Evolutionary conservation across 2,329 filamentous ascomycete genomes (phyloP).

Genomic region (Tolypocladium tundrense): DNA sequence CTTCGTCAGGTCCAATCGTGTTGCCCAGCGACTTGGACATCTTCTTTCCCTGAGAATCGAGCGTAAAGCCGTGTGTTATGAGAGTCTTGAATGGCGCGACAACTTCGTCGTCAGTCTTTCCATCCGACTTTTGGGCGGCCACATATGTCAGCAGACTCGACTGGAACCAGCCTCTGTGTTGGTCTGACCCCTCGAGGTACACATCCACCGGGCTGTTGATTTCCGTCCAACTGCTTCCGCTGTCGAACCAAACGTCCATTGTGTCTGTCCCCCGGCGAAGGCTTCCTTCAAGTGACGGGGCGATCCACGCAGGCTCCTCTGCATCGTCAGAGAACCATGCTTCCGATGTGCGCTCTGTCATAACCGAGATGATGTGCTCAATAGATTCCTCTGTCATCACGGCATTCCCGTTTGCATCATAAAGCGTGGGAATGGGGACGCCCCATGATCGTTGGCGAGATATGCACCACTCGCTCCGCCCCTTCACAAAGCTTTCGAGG

Average conservation of each 20-base stretch:
- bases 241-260: conserved; percentile 99
- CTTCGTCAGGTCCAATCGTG: conserved; percentile 66
- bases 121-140: conserved; percentile 42
- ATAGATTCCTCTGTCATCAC: conserved; percentile 73
- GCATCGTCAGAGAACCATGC: conserved; percentile 84
- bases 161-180: conserved; percentile 98
- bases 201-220: conserved; percentile 58
- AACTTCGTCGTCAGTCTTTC: conserved; percentile 14
- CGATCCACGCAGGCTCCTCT: conserved; percentile 71
- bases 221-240: conserved; percentile 82
- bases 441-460: conserved; percentile 94
- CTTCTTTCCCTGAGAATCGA: conserved; percentile 85
- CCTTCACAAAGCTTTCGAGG: conserved; percentile 76
- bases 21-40: conserved; percentile 99
- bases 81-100: conserved; percentile 70
- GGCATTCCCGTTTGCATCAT: conserved; percentile 61
- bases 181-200: conserved; percentile 89
- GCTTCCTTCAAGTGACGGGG: conserved; percentile 45
- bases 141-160: conserved; percentile 85
- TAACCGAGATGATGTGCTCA: conserved; percentile 71
- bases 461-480: conserved; percentile 94
- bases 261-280: conserved; percentile 80
- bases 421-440: conserved; percentile 88
- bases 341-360: conserved; percentile 71
- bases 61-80: conserved; percentile 91